phyloP scores from a whole-genome alignment of 2,329 filamentous ascomycete genomes.

The Ophidiomyces ophidiicola region DNA sequence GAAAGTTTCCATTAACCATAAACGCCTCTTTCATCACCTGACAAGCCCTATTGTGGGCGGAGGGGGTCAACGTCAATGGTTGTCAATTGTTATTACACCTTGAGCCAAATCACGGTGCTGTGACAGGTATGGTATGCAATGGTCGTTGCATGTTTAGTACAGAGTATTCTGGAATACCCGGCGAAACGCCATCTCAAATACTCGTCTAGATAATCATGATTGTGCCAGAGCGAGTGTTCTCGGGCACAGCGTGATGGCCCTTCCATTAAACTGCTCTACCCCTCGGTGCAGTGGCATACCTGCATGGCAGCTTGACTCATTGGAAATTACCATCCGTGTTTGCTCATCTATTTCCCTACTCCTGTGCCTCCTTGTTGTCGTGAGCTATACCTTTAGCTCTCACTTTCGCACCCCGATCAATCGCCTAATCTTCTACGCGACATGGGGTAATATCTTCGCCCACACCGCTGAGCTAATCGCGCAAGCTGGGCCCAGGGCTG shows the following conservation, averaged over 20 bases:
- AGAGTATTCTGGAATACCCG: too few relatives aligned
- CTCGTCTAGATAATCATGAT: too few relatives aligned
- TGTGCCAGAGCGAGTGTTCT: too few relatives aligned
- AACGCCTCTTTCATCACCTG: too few relatives aligned
- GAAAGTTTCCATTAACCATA: too few relatives aligned
- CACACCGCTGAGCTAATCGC: conserved; percentile 68
- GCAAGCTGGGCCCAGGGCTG: conserved; percentile 43
- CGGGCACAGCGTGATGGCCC: neutral
- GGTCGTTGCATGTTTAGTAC: too few relatives aligned
- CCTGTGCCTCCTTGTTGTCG: conserved; percentile 17
- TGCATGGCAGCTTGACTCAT: neutral
- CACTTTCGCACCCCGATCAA: conserved; percentile 46
- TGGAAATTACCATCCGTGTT: conserved; percentile 3
- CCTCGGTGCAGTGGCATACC: neutral
- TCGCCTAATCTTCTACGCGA: conserved; percentile 69
- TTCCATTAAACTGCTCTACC: neutral
- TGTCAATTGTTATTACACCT: too few relatives aligned
- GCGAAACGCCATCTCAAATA: too few relatives aligned
- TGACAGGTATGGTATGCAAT: too few relatives aligned
- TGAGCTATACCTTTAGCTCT: conserved; percentile 15
- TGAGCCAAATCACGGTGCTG: too few relatives aligned
- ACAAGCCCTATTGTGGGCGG: too few relatives aligned
- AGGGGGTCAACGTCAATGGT: too few relatives aligned
- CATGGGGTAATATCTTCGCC: conserved; percentile 65
- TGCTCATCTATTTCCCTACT: conserved; percentile 17